These are phyloP conservation scores for Petunia hybrid DNA, from an alignment of 305 asterid species.

Conservation along the genomic window DNA sequence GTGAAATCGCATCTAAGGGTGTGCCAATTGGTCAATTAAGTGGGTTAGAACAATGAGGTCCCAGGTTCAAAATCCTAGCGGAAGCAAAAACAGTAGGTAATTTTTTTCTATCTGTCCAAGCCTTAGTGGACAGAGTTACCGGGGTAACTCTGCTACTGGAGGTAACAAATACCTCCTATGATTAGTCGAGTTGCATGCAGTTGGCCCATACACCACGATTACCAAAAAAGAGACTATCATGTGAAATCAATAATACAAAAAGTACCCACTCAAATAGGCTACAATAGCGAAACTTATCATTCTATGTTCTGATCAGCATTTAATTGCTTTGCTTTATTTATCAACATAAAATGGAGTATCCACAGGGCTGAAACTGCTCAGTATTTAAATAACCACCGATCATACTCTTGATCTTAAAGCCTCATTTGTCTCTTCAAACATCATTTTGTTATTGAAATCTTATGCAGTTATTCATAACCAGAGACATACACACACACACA, in stretches of 20 bases:
- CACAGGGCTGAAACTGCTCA: slow-evolving; percentile 11
- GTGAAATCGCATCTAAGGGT: background rate
- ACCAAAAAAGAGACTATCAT: background rate
- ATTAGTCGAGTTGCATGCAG: too few species aligned
- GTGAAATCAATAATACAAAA: background rate
- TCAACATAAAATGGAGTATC: background rate
- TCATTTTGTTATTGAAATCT: background rate
- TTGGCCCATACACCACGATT: too few species aligned
- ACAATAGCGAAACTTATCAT: background rate
- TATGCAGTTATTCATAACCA: background rate
- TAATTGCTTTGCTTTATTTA: slow-evolving; percentile 27
- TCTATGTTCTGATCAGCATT: slow-evolving; percentile 15
- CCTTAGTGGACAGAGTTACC: too few species aligned
- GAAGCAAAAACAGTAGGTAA: too few species aligned
- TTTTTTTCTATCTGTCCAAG: too few species aligned
- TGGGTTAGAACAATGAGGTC: too few species aligned
- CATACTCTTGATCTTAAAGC: slow-evolving; percentile 7
- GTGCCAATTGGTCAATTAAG: too few species aligned
- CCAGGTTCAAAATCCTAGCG: too few species aligned
- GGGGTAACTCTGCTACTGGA: too few species aligned
- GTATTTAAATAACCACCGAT: background rate
- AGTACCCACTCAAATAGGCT: slow-evolving; percentile 5
- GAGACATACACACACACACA: background rate
- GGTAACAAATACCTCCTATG: too few species aligned
- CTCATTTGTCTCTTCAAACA: slow-evolving; percentile 14